Conservation (phyloP, 192 early-diverging fungal genomes). For the Backusella westeae region DNA sequence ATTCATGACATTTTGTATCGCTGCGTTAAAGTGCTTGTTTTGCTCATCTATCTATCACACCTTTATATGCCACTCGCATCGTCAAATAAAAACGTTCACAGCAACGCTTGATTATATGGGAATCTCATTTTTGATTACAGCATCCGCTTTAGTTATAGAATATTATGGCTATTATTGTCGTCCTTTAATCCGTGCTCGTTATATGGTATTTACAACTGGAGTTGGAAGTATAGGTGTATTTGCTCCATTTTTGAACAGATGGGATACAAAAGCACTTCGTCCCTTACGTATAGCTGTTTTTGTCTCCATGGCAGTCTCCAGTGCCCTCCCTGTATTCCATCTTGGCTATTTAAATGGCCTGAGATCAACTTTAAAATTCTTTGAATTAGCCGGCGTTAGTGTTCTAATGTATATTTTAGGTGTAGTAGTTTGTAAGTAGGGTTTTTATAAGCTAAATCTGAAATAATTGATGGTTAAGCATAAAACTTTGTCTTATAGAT, state of each 20-base stretch:
- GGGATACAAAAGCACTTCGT: constrained; percentile 49
- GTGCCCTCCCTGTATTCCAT: constrained; percentile 50
- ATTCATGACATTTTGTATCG: constrained; percentile 54
- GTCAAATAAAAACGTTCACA: constrained; percentile 49
- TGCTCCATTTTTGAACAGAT: constrained; percentile 51
- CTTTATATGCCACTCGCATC: constrained; percentile 55
- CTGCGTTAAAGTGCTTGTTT: constrained; percentile 55
- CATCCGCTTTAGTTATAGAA: constrained; percentile 52
- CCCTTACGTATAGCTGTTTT: constrained; percentile 55
- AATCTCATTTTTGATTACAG: constrained; percentile 59
- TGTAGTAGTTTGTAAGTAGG: constrained; percentile 47
- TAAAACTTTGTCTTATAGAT: constrained; percentile 23
- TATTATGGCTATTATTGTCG: constrained; percentile 61
- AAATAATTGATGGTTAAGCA: not conserved
- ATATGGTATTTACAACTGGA: constrained; percentile 47
- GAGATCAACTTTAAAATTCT: constrained; percentile 40
- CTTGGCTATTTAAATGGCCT: constrained; percentile 44
- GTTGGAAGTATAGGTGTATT: constrained; percentile 49
- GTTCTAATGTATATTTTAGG: constrained; percentile 52
- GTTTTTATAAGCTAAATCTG: not conserved
- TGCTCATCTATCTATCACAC: constrained; percentile 60
- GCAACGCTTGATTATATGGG: constrained; percentile 64
- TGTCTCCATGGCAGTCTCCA: constrained; percentile 48
- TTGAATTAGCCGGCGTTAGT: constrained; percentile 46
- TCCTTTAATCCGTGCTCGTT: constrained; percentile 32